Conservation (phyloP, 176 grass and related monocot genomes). For the Metroxylon sagu region DNA sequence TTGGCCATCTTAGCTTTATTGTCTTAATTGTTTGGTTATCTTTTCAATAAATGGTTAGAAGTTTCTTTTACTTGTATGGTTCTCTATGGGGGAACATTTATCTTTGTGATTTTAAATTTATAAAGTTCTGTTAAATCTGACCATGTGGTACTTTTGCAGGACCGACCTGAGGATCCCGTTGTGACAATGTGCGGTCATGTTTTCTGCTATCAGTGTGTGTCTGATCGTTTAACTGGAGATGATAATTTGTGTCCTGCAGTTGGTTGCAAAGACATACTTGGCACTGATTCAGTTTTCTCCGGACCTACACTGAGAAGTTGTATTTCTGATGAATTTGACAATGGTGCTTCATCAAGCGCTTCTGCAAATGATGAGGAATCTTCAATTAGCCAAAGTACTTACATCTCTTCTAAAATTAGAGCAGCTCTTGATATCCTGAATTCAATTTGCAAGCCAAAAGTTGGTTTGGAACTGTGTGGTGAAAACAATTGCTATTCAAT, state of each 20-base stretch:
- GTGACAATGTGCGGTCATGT: constrained; percentile 92
- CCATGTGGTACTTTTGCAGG: constrained; percentile 35
- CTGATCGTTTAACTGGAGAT: constrained; percentile 71
- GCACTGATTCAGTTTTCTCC: constrained; percentile 69
- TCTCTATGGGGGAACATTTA: too few species aligned
- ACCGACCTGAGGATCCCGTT: constrained; percentile 79
- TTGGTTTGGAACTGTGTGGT: too few species aligned
- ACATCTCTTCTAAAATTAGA: constrained; percentile 85
- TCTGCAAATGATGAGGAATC: constrained; percentile 40
- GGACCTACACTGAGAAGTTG: constrained; percentile 61
- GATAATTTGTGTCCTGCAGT: constrained; percentile 59
- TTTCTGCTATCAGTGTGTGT: constrained; percentile 96
- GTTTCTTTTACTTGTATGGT: too few species aligned
- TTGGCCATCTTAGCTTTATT: too few species aligned
- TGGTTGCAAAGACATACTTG: constrained; percentile 53
- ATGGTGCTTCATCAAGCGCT: constrained; percentile 33
- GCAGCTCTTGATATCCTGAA: constrained; percentile 66
- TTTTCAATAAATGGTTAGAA: too few species aligned
- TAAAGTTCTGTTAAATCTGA: too few species aligned
- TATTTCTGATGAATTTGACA: constrained; percentile 39
- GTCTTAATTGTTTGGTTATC: too few species aligned
- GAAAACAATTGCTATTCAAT: too few species aligned
- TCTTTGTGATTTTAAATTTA: too few species aligned
- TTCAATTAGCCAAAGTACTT: constrained; percentile 61
- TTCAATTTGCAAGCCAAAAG: constrained; percentile 24